A percentile compares a stretch with the other conserved stretches of the same genome.
phyloP scores from a whole-genome alignment of 192 early-diverging fungal genomes.

The Rhizophagus sp. region DNA sequence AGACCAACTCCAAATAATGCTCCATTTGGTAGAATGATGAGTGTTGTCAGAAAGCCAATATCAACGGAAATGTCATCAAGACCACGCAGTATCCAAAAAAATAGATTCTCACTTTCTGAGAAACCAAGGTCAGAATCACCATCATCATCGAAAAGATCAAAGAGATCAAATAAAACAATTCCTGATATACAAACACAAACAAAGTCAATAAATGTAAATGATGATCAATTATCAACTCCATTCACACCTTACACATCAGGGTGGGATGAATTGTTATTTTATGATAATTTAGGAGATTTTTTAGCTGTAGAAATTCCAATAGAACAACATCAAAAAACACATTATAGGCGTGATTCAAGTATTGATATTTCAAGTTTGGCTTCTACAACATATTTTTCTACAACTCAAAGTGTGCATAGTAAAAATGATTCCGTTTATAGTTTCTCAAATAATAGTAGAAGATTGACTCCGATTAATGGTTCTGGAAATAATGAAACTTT shows the following conservation, averaged over 20 bases:
- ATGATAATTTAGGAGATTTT: neutral
- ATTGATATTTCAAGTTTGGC: neutral
- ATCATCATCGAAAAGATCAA: neutral
- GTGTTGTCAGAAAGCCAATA: neutral
- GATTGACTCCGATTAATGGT: neutral
- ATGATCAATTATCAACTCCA: neutral
- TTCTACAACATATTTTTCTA: neutral
- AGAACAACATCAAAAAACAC: neutral
- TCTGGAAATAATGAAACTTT: neutral
- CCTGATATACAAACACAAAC: neutral
- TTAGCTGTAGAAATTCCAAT: neutral
- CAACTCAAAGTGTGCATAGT: neutral
- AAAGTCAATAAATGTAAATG: neutral
- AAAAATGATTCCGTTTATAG: neutral
- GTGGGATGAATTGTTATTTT: neutral
- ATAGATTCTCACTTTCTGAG: neutral
- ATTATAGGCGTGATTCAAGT: neutral
- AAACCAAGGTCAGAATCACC: neutral
- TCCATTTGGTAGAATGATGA: neutral
- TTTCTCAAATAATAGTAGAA: neutral
- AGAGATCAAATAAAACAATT: neutral
- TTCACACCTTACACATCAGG: neutral
- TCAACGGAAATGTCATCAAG: neutral
- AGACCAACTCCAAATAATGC: neutral
- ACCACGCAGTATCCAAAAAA: neutral